A percentile compares a stretch with the other conserved stretches of the same genome.
These are phyloP conservation scores for Berberis vulgaris DNA, from an alignment of 164 flowering plant genomes.

Conservation along the genomic window DNA sequence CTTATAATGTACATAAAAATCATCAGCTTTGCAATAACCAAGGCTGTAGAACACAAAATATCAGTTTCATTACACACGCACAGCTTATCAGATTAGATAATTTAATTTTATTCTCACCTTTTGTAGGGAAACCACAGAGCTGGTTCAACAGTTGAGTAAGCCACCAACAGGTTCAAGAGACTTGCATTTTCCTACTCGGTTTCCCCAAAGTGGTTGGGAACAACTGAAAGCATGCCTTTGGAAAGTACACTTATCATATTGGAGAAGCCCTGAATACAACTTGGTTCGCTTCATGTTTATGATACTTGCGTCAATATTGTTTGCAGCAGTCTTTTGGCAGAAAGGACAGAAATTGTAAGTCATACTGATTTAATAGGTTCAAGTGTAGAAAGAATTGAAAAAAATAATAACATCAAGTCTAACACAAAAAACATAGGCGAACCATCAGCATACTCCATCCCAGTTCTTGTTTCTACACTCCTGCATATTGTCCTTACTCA, in stretches of 20 bases:
- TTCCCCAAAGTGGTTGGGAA: not conserved
- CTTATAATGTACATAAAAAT: too few species aligned
- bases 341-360: not conserved
- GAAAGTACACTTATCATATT: not conserved
- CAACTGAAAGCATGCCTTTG: not conserved
- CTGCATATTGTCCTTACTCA: too few species aligned
- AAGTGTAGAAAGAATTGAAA: not conserved
- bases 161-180: not conserved
- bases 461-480: not conserved
- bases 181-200: not conserved
- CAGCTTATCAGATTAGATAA: not conserved
- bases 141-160: not conserved
- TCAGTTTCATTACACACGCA: too few species aligned
- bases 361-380: not conserved
- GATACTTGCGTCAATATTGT: not conserved
- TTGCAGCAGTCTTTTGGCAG: not conserved
- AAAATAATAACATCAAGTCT: not conserved
- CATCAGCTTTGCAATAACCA: not conserved
- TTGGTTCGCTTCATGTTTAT: not conserved
- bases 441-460: not conserved
- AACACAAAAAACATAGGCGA: not conserved
- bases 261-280: slow-evolving; percentile 1
- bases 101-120: not conserved
- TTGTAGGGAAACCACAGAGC: not conserved
- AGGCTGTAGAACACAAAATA: not conserved